phyloP scores from a whole-genome alignment of 805 yeast genomes.

The Starmerella bombi region DNA sequence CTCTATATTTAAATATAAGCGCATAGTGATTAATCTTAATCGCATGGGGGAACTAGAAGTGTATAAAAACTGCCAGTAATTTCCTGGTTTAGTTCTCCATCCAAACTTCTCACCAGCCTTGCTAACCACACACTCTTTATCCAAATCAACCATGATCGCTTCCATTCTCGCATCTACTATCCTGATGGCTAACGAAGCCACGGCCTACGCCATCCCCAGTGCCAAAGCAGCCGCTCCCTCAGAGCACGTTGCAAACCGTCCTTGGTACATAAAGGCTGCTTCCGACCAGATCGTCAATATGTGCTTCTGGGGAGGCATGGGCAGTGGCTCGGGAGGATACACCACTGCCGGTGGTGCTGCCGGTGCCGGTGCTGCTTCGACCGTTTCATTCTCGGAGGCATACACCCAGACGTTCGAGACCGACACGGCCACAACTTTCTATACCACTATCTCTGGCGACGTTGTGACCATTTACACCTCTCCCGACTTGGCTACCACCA shows the following conservation, averaged over 20 bases:
- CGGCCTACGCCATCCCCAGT: neutral
- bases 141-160: neutral
- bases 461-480: slow-evolving; percentile 12
- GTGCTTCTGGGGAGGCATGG: slow-evolving; percentile 8
- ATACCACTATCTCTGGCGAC: slow-evolving; percentile 12
- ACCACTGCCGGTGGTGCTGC: slow-evolving; percentile 4
- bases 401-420: slow-evolving; percentile 3
- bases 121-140: no score
- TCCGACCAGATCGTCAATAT: slow-evolving; percentile 12
- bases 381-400: slow-evolving; percentile 5
- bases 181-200: neutral
- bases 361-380: neutral
- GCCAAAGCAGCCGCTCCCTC: neutral
- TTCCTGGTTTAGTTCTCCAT: no score
- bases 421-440: slow-evolving; percentile 12
- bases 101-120: no score
- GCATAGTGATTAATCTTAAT: no score
- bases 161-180: neutral
- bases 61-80: no score
- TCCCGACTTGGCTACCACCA: neutral
- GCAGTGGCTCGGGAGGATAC: slow-evolving; percentile 7
- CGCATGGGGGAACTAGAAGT: no score
- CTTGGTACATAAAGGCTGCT: slow-evolving; percentile 15
- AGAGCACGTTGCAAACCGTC: slow-evolving; percentile 1
- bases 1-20: no score